Base-by-base conservation (phyloP, 768 basidiomycete genomes). In the Mrakia blollopis region DNA sequence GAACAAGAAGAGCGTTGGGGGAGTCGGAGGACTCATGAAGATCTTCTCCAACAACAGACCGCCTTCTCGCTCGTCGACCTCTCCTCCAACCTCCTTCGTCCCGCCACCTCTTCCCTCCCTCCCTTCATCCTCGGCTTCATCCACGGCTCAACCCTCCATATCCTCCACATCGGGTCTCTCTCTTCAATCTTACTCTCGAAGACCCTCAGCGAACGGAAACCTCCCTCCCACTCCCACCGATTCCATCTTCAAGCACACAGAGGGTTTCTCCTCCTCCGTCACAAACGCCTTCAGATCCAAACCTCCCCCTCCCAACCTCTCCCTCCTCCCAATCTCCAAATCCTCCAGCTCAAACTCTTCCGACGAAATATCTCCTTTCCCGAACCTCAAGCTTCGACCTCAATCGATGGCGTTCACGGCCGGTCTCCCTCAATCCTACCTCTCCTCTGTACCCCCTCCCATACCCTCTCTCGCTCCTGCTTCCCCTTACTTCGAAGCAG, bases 321-420 rank as follows among this genome's bases (percentile, higher is more conserved):
- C 23, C 25, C n/a, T 63, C 62, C 13, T 63, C 62, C 62, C 62
- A 61, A 21, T 18, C 57, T 57, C 57, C 57, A 57, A 57, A 13
- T 28, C 57, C 25, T 8, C 57, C 57, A 5, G 6, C 21, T n/a
- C 52, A 9, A 44, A 6, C 11, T 28, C 57, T 9, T 57, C 28
- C 57, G 57, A 11, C 57, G 25, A 57, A 5, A n/a, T 28, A n/a
- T 10, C 54, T 5, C 21, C 70, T 4, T 32, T 32, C 41, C 70
- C 70, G 3, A 72, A 50, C 28, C 70, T 72, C 44, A 54, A 72
- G 14, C 70, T 72, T 71, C 69, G 69, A 47, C 69, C 69, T 16
- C 28, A 47, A 5, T 71, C 69, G 4, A 71, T 71, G 41, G 39
- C n/a, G 9, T 72, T 50, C 44, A 28, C 54, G 2, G 25, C 47